Base-by-base conservation (phyloP, 176 grass and related monocot genomes). In the Carex myosuroides region DNA sequence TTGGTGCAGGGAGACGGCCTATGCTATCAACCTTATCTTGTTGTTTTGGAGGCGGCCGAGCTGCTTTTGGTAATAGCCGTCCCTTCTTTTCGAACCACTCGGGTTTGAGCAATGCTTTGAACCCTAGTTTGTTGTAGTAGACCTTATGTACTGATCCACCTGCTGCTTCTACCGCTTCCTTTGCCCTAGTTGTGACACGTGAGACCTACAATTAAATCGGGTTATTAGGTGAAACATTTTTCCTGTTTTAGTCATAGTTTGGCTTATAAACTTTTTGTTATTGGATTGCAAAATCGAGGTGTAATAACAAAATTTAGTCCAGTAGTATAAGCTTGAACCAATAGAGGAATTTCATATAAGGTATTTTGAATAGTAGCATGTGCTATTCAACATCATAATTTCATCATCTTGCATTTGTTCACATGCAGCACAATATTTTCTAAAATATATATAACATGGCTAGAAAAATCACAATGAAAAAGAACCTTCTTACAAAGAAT, bases 81-180 rank as follows among this genome's bases (percentile, higher is more conserved):
- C 95, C 92, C 81, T 98, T 98, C 88, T 98, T 98, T 18, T 87
- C 91, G 77, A 98, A 98, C 92, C 95, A 98, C 60, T 95, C 89
- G 0, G 95, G 95, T 82, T 91, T 98, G 67, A 98, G 86, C 46
- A 98, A 88, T 54, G 95, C 95, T 76, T 80, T 90, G 54, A 98
- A 90, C 50, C 95, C 95, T 83, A 98, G 87, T 84, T 94, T 91
- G 80, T 94, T 98, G 70, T 94, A 98, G 64, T 98, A 94, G 35
- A 98, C 95, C 81, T 90, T 87, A 35, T 89, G 88, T 80, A 98
- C 88, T 24, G 95, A 94, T 56, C 92, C 92, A 84, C 95, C 91
- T 39, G 95, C 89, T 64, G 91, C 91, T 86, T 94, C 95, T 58
- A 98, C 91, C 2, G 89, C 84, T 82, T 89, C 91, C 82, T 98